Percentiles rank a stretch among this genome's conserved stretches.
phyloP scores from a whole-genome alignment of 805 yeast genomes.

The Ogataea kodamae region DNA sequence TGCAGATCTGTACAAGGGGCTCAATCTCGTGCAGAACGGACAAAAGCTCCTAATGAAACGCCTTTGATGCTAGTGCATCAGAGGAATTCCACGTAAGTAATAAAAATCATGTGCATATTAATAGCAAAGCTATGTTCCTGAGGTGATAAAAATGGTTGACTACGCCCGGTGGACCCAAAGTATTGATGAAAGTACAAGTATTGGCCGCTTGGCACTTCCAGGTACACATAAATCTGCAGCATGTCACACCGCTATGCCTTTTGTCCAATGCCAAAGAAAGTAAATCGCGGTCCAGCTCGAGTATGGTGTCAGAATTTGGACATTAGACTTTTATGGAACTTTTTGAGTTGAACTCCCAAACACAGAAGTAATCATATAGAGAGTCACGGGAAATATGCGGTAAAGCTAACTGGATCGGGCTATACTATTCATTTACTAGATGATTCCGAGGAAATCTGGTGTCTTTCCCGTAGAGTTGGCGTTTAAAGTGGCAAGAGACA shows the following conservation, averaged over 20 bases:
- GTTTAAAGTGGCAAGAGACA: constrained; percentile 41
- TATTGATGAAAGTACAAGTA: constrained; percentile 45
- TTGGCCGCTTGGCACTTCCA: constrained; percentile 61
- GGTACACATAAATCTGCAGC: constrained; percentile 89
- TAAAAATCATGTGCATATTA: background rate
- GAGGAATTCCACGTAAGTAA: constrained; percentile 1
- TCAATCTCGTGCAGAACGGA: constrained; percentile 12
- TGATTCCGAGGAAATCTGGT: constrained; percentile 64
- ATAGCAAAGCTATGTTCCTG: background rate
- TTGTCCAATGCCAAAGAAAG: constrained; percentile 72
- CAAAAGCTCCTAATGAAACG: constrained; percentile 3
- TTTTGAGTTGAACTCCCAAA: constrained; percentile 46
- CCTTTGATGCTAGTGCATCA: background rate
- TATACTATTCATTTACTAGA: constrained; percentile 49
- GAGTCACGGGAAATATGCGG: constrained; percentile 75
- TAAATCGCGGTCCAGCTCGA: constrained; percentile 58
- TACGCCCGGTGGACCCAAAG: constrained; percentile 48
- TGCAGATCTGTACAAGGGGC: constrained; percentile 23
- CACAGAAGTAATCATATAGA: constrained; percentile 54
- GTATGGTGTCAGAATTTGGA: constrained; percentile 76
- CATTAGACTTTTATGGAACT: constrained; percentile 58
- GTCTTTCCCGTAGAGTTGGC: constrained; percentile 70
- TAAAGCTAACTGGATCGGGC: constrained; percentile 54
- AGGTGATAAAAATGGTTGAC: constrained; percentile 18
- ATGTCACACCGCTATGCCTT: constrained; percentile 63